Conservation (phyloP, 495 filamentous ascomycete species). For the Astrocystis sublimbata region DNA sequence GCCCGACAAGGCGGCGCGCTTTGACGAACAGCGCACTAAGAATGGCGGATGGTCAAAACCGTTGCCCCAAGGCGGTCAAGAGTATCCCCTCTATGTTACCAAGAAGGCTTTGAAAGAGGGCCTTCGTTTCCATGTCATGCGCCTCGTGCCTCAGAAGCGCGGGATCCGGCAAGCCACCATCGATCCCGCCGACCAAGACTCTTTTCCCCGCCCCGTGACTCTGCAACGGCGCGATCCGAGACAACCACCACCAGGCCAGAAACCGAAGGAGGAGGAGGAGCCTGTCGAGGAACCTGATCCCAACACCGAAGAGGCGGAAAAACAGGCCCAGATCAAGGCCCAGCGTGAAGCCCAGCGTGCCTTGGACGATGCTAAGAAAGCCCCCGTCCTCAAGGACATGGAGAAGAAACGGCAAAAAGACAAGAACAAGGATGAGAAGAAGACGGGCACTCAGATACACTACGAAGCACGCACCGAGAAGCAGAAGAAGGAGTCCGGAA, state of each 20-base stretch:
- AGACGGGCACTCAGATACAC: constrained; percentile 59
- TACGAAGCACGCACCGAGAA: constrained; percentile 58
- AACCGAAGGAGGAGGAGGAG: constrained; percentile 57
- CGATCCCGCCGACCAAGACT: constrained; percentile 71
- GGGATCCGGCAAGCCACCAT: constrained; percentile 45
- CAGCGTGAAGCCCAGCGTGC: constrained; percentile 82
- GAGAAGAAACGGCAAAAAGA: constrained; percentile 61
- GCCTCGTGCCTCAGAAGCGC: constrained; percentile 51
- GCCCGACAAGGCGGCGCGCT: constrained; percentile 14
- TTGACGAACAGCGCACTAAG: constrained; percentile 39
- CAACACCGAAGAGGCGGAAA: constrained; percentile 71
- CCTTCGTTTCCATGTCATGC: constrained; percentile 81
- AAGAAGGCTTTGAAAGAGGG: constrained; percentile 78
- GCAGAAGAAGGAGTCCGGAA: constrained; percentile 71
- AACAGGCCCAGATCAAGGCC: constrained; percentile 61
- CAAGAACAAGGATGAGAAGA: constrained; percentile 76
- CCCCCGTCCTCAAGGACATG: constrained; percentile 59
- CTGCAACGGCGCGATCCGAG: constrained; percentile 89
- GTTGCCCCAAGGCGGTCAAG: constrained; percentile 52
- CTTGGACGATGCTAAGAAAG: constrained; percentile 83
- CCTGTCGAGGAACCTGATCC: constrained; percentile 47
- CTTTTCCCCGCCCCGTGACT: constrained; percentile 85
- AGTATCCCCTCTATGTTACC: constrained; percentile 76
- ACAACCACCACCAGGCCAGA: constrained; percentile 58
- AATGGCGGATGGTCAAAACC: constrained; percentile 65